Percentiles rank a stretch among this genome's conserved stretches.
These are phyloP conservation scores for Schizopora paradoxa DNA, from an alignment of 1,284 basidiomycete genomes.

Conservation along the genomic window DNA sequence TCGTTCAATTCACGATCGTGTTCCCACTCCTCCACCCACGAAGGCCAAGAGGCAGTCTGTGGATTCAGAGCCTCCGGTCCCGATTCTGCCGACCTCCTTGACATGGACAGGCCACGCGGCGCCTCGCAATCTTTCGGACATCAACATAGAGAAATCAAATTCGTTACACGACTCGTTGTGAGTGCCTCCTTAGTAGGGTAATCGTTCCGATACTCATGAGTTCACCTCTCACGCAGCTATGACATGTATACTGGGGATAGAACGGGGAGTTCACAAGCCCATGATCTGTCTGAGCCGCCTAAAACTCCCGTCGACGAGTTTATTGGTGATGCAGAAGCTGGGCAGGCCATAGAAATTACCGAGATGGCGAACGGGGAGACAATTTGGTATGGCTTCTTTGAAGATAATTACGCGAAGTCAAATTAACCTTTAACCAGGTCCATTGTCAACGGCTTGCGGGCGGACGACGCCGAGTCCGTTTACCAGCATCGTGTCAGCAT, in stretches of 20 bases:
- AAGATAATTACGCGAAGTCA: slow-evolving; percentile 3
- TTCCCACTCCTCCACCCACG: slow-evolving; percentile 77
- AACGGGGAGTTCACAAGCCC: slow-evolving; percentile 23
- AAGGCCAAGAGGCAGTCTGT: slow-evolving; percentile 56
- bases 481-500: slow-evolving; percentile 66
- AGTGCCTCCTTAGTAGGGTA: slow-evolving; percentile 30
- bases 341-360: slow-evolving; percentile 68
- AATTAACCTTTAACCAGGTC: slow-evolving; percentile 43
- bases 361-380: slow-evolving; percentile 79
- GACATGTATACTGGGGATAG: slow-evolving; percentile 71
- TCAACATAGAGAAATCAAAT: slow-evolving; percentile 51
- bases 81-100: slow-evolving; percentile 52
- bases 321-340: slow-evolving; percentile 37
- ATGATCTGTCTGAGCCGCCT: slow-evolving; percentile 21
- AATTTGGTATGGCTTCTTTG: slow-evolving; percentile 53
- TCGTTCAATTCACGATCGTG: slow-evolving; percentile 71
- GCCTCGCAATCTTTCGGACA: slow-evolving; percentile 36
- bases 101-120: slow-evolving; percentile 27
- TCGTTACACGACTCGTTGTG: slow-evolving; percentile 73
- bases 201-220: slow-evolving; percentile 17
- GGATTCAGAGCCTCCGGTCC: slow-evolving; percentile 64
- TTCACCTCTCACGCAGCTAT: slow-evolving; percentile 44
- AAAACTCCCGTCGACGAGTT: slow-evolving; percentile 23
- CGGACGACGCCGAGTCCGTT: slow-evolving; percentile 65
- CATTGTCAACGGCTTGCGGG: slow-evolving; percentile 75